Percentiles rank a stretch among this genome's conserved stretches.
These are phyloP conservation scores for Anthostomella pinea DNA, from an alignment of 2,329 filamentous ascomycete species.

Conservation along the genomic window DNA sequence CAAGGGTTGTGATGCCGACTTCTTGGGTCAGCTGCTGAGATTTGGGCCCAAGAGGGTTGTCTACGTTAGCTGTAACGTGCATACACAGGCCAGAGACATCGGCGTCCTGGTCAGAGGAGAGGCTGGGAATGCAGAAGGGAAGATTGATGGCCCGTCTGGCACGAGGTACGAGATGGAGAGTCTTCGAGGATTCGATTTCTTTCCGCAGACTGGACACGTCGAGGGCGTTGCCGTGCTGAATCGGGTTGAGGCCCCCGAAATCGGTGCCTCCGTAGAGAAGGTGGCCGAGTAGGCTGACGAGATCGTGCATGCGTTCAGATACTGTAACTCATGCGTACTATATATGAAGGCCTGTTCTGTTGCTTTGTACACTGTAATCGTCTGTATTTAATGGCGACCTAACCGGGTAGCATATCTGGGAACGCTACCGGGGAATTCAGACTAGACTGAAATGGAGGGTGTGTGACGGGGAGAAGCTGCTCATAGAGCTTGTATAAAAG, in stretches of 20 bases:
- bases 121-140: conserved; percentile 33
- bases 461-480: too few species aligned
- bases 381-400: too few species aligned
- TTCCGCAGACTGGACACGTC: conserved; percentile 78
- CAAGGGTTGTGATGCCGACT: conserved; percentile 87
- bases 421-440: too few species aligned
- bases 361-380: too few species aligned
- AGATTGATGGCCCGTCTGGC: conserved; percentile 31
- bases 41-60: conserved; percentile 79
- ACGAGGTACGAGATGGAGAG: conserved; percentile 82
- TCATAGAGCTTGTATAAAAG: too few species aligned
- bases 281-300: neutral
- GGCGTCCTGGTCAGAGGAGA: conserved; percentile 78
- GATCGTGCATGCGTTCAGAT: too few species aligned
- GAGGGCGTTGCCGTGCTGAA: conserved; percentile 66
- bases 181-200: conserved; percentile 91
- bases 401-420: too few species aligned
- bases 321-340: too few species aligned
- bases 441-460: too few species aligned
- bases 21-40: conserved; percentile 74
- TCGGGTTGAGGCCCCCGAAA: conserved; percentile 44
- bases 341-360: too few species aligned
- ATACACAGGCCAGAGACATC: conserved; percentile 92
- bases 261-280: neutral
- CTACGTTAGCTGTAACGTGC: conserved; percentile 97